Evolutionary conservation across 2,329 filamentous ascomycete genomes (phyloP), one percentile per base, ranked within the genome.

Genomic region (Curvularia lunata): DNA sequence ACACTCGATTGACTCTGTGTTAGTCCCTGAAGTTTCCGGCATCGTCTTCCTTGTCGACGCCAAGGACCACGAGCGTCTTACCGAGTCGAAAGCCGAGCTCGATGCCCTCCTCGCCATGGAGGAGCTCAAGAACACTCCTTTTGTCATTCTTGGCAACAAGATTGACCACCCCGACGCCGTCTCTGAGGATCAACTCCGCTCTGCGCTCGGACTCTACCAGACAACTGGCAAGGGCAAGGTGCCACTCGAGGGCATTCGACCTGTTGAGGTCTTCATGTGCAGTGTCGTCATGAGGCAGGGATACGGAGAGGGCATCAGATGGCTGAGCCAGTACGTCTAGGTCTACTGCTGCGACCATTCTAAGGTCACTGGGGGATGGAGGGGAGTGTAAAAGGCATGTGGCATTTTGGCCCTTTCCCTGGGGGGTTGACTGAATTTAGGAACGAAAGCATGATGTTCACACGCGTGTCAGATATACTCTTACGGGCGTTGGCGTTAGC

Each of bases 11-110:
- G 48, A 68, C 56, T 43, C 10, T 32, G 9, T 21, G 32, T 16
- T 54, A 74, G 67, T 77, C 67, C 75, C 75, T 56, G 73, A 77
- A 66, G 75, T 75, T 12, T 66, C 63, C 79, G 93, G 94, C 59
- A 96, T 98, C 71, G 93, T 99, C 69, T 99, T 98, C 85, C 89
- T 98, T 57, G 91, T 99, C 70, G 95, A 99, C 74, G 92, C 95
- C 73, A 97, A 97, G 82, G 95, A 99, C 80, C 90, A 92, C 80
- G 94, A 98, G 82, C 92, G 95, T 68, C 91, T 99, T 78, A 78
- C 85, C 72, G 95, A 99, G 83, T 91, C 92, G 75, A 98, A 98
- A 84, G 94, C 91, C 71, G 95, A 99, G 83, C 90, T 99, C 63
- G 95, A 99, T 75, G 92, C 78, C 8, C 90, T 98, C 51, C 86